Conservation (phyloP, 129 eudicot genomes). For the Lonicera japonica region DNA sequence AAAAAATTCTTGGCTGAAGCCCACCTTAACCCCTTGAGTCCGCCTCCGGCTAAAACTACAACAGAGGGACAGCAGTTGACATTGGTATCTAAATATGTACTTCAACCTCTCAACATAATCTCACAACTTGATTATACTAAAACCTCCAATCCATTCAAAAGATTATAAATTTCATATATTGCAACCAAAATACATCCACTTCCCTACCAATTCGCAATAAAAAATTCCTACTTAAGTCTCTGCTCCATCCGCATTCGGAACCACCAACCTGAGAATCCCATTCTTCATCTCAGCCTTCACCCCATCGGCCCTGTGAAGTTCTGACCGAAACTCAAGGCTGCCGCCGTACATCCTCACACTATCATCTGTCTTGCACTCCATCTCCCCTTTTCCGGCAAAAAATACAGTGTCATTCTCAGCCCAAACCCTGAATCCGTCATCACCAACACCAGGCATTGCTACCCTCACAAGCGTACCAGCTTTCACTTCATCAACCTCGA, state of each 20-base stretch:
- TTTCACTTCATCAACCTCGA: constrained; percentile 1
- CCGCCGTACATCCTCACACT: constrained; percentile 10
- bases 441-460: constrained; percentile 16
- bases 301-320: constrained; percentile 8
- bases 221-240: not conserved
- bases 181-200: not conserved
- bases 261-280: constrained; percentile 17
- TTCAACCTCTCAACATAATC: too few species aligned
- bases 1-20: too few species aligned
- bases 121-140: too few species aligned
- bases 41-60: too few species aligned
- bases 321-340: constrained; percentile 16
- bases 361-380: constrained; percentile 10
- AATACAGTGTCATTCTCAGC: constrained; percentile 8
- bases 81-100: too few species aligned
- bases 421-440: constrained; percentile 14
- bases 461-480: constrained; percentile 7
- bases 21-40: too few species aligned
- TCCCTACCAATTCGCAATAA: not conserved
- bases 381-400: constrained; percentile 10
- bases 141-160: too few species aligned
- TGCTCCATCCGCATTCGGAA: constrained; percentile 3
- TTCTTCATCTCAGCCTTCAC: constrained; percentile 24
- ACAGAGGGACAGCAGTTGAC: too few species aligned
- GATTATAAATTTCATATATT: too few species aligned